Evolutionary conservation across 2,329 filamentous ascomycete genomes (phyloP).

Genomic region (Fusarium pseudocircinatum): DNA sequence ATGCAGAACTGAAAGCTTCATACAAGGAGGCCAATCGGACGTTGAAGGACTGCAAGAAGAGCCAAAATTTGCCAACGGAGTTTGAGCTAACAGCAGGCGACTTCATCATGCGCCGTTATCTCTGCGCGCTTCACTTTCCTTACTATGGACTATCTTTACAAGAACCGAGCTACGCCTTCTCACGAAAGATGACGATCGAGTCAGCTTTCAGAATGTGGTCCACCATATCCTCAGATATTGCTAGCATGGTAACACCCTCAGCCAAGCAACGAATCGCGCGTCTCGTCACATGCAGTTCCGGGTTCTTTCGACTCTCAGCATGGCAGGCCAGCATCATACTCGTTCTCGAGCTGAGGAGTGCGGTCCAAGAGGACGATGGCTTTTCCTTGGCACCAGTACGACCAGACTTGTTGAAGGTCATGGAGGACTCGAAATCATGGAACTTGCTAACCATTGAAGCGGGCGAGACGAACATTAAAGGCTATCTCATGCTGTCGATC

Average conservation of each 20-base stretch:
- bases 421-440: slow-evolving; percentile 56
- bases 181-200: slow-evolving; percentile 59
- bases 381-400: slow-evolving; percentile 48
- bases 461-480: slow-evolving; percentile 66
- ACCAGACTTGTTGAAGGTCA: slow-evolving; percentile 53
- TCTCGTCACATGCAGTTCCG: slow-evolving; percentile 51
- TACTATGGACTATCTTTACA: slow-evolving; percentile 55
- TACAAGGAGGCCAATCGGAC: slow-evolving; percentile 54
- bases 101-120: slow-evolving; percentile 62
- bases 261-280: slow-evolving; percentile 49
- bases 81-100: slow-evolving; percentile 60
- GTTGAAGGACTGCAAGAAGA: slow-evolving; percentile 41
- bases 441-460: slow-evolving; percentile 51
- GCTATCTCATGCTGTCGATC: slow-evolving; percentile 53
- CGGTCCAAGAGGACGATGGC: slow-evolving; percentile 53
- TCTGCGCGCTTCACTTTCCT: slow-evolving; percentile 65
- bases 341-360: slow-evolving; percentile 52
- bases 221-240: slow-evolving; percentile 39
- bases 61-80: slow-evolving; percentile 37
- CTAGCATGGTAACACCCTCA: neutral
- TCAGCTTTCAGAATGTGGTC: slow-evolving; percentile 58
- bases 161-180: slow-evolving; percentile 60
- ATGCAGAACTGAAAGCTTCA: slow-evolving; percentile 51
- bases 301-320: slow-evolving; percentile 52
- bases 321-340: slow-evolving; percentile 51